These are phyloP conservation scores for Lipomyces yarrowii DNA, from an alignment of 1,139 yeast species.

Conservation along the genomic window DNA sequence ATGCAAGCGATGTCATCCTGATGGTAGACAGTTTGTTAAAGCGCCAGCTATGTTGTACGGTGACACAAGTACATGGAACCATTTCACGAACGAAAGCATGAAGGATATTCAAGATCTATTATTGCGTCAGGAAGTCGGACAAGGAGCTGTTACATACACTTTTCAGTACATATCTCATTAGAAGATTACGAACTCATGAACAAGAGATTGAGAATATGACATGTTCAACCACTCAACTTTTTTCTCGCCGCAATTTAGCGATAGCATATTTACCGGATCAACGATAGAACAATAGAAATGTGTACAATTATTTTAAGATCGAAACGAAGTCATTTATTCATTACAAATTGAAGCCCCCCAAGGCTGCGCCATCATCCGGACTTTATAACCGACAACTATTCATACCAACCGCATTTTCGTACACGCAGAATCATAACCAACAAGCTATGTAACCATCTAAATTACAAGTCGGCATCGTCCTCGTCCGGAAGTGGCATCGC, in stretches of 20 bases:
- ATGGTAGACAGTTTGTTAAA: conserved; percentile 62
- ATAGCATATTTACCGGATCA: not conserved
- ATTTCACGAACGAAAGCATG: conserved; percentile 65
- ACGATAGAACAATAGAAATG: not conserved
- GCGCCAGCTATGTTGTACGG: conserved; percentile 95
- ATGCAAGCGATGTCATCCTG: conserved; percentile 76
- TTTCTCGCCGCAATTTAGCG: not conserved
- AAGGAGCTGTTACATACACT: conserved; percentile 76
- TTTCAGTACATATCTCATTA: conserved; percentile 91
- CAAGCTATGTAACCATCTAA: not conserved
- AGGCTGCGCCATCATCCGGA: not conserved
- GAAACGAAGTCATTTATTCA: conserved; percentile 1
- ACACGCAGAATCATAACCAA: not conserved
- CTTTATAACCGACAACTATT: not conserved
- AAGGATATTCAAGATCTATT: conserved; percentile 72
- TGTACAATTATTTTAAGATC: not conserved
- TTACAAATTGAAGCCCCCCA: not conserved
- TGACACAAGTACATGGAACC: conserved; percentile 98
- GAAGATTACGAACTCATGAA: not conserved
- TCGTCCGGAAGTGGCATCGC: conserved; percentile 99
- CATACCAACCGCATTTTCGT: not conserved
- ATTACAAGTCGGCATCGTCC: conserved; percentile 95
- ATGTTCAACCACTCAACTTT: not conserved
- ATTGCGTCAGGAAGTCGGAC: conserved; percentile 69
- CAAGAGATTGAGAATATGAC: not conserved